Base-by-base conservation (phyloP, 2,329 filamentous ascomycete species). In the Fusarium drepaniforme region DNA sequence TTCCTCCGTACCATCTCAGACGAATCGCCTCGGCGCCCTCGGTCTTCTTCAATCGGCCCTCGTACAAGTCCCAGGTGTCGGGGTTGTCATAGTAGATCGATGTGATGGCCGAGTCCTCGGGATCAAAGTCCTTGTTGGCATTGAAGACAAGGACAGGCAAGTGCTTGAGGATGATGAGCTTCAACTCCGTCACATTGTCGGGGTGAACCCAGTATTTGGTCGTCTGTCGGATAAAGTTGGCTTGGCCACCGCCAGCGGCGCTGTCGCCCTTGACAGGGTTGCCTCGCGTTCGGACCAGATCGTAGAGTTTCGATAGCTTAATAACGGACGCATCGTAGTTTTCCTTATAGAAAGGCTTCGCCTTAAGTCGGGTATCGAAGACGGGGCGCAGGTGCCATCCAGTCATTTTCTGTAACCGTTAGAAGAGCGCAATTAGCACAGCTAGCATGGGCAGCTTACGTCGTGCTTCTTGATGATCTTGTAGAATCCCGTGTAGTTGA, bases 401-500 rank as follows among this genome's bases (percentile, higher is more conserved):
- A 1, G 97, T 99, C 88, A 94, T 89, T 94, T 99, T 99, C 93
- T 97, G 80, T 23, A 51, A 37, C 16, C 46, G 38, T 51, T n/a
- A 75, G 82, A 72, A 82, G 77, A 57, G n/a, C 44, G 60, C 18
- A 4, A 49, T 38, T 53, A 42, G 11, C 9, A 18, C 18, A 16
- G n/a, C 21, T 42, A 63, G 46, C 8, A 18, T 16, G 13, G 25
- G 60, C 30, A 42, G 73, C 93, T 78, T 84, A 96, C 94, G 86
- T 98, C 97, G 84, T 99, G 97, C 88, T 99, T 99, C 89, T 99
- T 99, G 85, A 99, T 98, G 75, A 99, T 99, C 88, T 99, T 99
- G 87, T 98, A 97, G 83, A 99, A 99, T 7, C 97, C 97, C 1
- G 96, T 98, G 82, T 99, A 99, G 85, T 99, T 99, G 81, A 99